phyloP scores from a whole-genome alignment of 352 stramenopile species.

The Globisporangium nunn region DNA sequence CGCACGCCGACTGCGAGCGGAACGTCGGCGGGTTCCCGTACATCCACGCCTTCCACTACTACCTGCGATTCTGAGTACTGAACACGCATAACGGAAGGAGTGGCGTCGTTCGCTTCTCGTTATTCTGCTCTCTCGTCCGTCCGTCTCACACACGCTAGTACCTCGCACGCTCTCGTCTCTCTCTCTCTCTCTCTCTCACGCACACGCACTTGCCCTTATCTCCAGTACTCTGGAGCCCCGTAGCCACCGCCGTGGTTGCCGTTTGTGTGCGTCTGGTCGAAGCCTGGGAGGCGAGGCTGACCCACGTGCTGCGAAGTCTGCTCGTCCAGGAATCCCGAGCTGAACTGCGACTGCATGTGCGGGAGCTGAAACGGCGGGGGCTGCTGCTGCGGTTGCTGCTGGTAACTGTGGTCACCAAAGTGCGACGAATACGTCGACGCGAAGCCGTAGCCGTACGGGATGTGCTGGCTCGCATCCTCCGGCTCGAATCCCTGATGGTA shows the following conservation, averaged over 20 bases:
- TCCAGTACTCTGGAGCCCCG: conserved; percentile 45
- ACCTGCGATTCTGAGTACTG: conserved; percentile 44
- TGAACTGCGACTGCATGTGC: conserved; percentile 26
- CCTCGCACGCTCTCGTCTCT: not conserved
- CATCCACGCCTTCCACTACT: conserved; percentile 75
- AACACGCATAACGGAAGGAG: not conserved
- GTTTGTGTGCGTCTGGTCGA: conserved; percentile 8
- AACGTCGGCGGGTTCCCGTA: conserved; percentile 67
- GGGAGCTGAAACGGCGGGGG: conserved; percentile 10
- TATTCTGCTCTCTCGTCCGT: no score
- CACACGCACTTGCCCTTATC: conserved; percentile 15
- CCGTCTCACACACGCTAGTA: no score
- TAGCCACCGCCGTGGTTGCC: not conserved
- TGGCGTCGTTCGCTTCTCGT: not conserved
- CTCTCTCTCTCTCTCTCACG: not conserved
- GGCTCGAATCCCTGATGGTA: conserved; percentile 60
- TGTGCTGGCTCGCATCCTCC: conserved; percentile 38
- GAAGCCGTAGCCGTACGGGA: conserved; percentile 23
- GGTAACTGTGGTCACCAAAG: conserved; percentile 17
- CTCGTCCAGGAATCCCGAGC: conserved; percentile 16
- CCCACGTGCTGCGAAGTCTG: conserved; percentile 22
- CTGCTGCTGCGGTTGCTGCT: conserved; percentile 9
- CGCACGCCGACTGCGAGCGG: conserved; percentile 43
- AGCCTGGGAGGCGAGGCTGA: conserved; percentile 22
- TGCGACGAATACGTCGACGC: conserved; percentile 16